Conservation (phyloP, 75 land plant species). For the Chamaecyparis obtusa region DNA sequence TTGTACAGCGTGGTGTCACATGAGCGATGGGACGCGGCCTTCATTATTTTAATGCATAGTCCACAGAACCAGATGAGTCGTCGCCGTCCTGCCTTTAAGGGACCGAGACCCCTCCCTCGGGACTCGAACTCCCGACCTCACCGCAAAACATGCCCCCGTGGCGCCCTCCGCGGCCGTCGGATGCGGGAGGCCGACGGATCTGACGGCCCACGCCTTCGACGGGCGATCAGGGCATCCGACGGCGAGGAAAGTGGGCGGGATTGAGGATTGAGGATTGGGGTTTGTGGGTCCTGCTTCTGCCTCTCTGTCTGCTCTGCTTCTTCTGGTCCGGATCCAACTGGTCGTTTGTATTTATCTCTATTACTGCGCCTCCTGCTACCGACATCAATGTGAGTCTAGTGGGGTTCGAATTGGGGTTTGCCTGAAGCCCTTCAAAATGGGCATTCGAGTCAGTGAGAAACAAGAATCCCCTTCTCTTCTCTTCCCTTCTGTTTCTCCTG, state of each 20-base stretch:
- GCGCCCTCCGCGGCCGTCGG: not conserved
- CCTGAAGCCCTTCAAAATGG: not conserved
- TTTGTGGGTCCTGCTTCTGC: not conserved
- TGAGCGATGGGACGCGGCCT: conserved; percentile 9
- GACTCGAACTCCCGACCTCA: not conserved
- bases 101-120: conserved; percentile 5
- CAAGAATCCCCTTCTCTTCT: not conserved
- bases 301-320: not conserved
- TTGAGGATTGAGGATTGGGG: not conserved
- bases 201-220: not conserved
- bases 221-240: not conserved
- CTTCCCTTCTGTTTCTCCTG: not conserved
- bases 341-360: conserved; percentile 13
- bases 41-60: not conserved
- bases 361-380: conserved; percentile 10
- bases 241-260: conserved; percentile 6
- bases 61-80: conserved; percentile 5
- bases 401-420: not conserved
- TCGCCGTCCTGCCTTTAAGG: conserved; percentile 14
- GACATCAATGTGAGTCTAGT: not conserved
- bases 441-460: not conserved
- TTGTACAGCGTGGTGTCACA: not conserved
- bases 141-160: not conserved
- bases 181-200: not conserved
- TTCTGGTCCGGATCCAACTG: conserved; percentile 16